Evolutionary conservation across 2,329 filamentous ascomycete species (phyloP).

Genomic region (Trichoderma cornu-damae): DNA sequence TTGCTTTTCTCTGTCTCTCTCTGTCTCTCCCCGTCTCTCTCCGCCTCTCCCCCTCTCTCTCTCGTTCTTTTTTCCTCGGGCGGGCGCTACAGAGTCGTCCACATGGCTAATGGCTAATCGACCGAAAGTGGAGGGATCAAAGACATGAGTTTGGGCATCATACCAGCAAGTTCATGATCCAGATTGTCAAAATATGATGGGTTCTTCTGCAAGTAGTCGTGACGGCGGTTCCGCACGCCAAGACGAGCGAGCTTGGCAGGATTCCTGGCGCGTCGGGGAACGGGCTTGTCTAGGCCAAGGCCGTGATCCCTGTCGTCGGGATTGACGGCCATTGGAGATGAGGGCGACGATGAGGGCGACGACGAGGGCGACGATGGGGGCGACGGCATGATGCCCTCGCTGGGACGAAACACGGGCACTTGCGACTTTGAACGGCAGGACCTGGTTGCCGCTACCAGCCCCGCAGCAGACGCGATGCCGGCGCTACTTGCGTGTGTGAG

Average conservation of each 20-base stretch:
- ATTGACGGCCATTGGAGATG: not conserved
- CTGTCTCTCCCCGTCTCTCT: no score
- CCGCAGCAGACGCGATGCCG: not conserved
- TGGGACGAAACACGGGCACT: not conserved
- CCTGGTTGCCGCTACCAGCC: no score
- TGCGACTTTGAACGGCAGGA: not conserved
- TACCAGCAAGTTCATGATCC: slow-evolving; percentile 54
- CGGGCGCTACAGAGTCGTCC: not conserved
- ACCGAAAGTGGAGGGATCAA: no score
- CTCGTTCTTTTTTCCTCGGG: not conserved
- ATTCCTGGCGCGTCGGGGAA: slow-evolving; percentile 42
- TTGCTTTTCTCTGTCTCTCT: no score
- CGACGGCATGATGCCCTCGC: not conserved
- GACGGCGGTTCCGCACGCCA: slow-evolving; percentile 67
- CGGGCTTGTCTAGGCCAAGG: slow-evolving; percentile 33
- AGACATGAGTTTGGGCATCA: not conserved
- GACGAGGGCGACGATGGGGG: no score
- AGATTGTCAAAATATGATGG: slow-evolving; percentile 61
- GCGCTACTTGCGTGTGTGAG: not conserved
- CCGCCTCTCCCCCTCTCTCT: no score
- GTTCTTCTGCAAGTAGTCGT: slow-evolving; percentile 68
- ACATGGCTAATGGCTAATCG: no score
- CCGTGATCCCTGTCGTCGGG: not conserved
- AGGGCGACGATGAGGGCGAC: not conserved
- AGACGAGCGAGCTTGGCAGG: slow-evolving; percentile 43